Evolutionary conservation across 768 basidiomycete species (phyloP).

Genomic region (Sporobolomyces pararoseus): DNA sequence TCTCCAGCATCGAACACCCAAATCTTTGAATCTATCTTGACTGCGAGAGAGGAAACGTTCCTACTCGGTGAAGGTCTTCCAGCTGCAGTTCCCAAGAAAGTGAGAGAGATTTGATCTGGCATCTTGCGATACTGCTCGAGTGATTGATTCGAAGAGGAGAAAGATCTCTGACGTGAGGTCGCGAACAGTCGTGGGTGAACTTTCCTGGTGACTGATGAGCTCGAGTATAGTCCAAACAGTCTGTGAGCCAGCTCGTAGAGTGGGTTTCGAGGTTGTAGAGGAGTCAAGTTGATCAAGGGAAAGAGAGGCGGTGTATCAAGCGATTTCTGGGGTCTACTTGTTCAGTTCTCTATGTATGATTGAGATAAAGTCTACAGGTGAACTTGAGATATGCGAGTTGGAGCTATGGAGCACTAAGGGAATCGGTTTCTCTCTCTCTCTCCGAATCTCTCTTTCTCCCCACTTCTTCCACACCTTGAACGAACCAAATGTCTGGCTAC

Average conservation of each 20-base stretch:
- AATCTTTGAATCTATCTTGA: slow-evolving; percentile 41
- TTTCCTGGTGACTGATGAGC: no score
- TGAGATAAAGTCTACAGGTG: no score
- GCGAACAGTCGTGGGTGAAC: no score
- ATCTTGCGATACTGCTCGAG: background rate
- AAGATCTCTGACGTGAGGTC: no score
- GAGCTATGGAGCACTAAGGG: no score
- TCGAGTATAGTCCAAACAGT: background rate
- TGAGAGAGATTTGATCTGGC: slow-evolving; percentile 33
- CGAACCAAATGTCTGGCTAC: slow-evolving; percentile 2
- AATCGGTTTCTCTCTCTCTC: background rate
- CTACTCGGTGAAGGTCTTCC: slow-evolving; percentile 35
- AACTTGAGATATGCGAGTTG: no score
- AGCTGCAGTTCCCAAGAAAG: slow-evolving; percentile 45
- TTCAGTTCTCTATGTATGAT: no score
- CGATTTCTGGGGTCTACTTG: no score
- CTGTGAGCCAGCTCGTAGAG: background rate
- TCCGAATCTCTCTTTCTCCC: background rate
- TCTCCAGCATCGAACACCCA: slow-evolving; percentile 45
- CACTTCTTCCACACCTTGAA: background rate
- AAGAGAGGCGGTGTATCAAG: background rate
- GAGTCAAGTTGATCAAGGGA: background rate
- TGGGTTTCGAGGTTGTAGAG: background rate
- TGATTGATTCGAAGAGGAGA: background rate
- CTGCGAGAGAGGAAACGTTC: slow-evolving; percentile 41